Conservation (phyloP, 192 early-diverging fungal species). For the Entophlyctis helioformis region DNA sequence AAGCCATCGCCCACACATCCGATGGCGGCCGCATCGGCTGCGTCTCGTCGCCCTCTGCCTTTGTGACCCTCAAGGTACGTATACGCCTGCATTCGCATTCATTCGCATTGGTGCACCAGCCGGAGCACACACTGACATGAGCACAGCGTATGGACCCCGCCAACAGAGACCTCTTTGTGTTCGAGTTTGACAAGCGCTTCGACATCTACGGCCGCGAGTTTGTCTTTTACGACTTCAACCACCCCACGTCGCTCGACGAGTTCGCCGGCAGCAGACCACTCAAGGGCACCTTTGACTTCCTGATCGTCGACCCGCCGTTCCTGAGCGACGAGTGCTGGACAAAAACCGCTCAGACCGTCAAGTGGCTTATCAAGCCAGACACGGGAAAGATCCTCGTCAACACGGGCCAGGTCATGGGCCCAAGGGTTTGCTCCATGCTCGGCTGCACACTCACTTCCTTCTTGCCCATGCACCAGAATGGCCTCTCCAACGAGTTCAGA, state of each 20-base stretch:
- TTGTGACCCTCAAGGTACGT: slow-evolving; percentile 48
- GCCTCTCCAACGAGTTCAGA: slow-evolving; percentile 67
- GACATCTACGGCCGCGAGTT: slow-evolving; percentile 53
- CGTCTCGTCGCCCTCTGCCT: slow-evolving; percentile 50
- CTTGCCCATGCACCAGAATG: slow-evolving; percentile 49
- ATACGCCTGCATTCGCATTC: neutral
- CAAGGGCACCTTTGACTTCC: slow-evolving; percentile 39
- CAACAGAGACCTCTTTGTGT: slow-evolving; percentile 21
- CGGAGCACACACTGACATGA: no score
- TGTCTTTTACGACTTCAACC: slow-evolving; percentile 64
- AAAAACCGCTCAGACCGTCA: slow-evolving; percentile 51
- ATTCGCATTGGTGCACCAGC: no score
- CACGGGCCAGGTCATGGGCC: slow-evolving; percentile 49
- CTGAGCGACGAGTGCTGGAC: slow-evolving; percentile 60
- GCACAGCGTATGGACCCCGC: neutral
- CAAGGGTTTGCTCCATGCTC: slow-evolving; percentile 30
- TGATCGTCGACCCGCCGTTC: slow-evolving; percentile 72
- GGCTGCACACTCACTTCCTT: slow-evolving; percentile 45
- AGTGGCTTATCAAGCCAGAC: slow-evolving; percentile 29
- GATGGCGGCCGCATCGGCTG: slow-evolving; percentile 34
- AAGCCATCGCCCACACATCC: slow-evolving; percentile 29
- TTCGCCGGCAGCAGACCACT: slow-evolving; percentile 20
- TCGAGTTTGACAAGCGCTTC: slow-evolving; percentile 69
- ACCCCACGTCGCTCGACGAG: slow-evolving; percentile 24
- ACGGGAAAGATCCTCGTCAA: slow-evolving; percentile 39